A percentile compares a stretch with the other conserved stretches of the same genome.
Evolutionary conservation across 2,329 filamentous ascomycete genomes (phyloP).

Genomic region (Metarhizium album): DNA sequence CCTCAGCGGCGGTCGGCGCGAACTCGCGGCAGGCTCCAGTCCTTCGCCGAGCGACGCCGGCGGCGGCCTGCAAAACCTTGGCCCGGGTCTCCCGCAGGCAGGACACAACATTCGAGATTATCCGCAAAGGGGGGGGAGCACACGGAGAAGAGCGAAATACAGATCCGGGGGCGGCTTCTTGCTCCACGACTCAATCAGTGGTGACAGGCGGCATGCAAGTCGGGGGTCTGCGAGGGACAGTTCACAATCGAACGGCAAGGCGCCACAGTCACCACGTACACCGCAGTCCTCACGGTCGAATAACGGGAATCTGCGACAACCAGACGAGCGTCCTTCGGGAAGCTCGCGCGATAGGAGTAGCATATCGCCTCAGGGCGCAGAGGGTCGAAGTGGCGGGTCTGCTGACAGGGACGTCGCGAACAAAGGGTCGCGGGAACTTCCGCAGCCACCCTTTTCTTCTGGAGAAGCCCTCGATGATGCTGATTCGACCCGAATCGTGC

Average conservation of each 20-base stretch:
- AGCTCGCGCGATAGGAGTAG: background rate
- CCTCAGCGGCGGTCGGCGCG: constrained; percentile 11
- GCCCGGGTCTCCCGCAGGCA: background rate
- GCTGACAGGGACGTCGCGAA: background rate
- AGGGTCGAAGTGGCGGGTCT: background rate
- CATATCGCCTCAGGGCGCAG: background rate
- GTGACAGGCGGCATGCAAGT: constrained; percentile 19
- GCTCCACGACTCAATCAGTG: constrained; percentile 32
- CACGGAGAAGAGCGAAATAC: constrained; percentile 27
- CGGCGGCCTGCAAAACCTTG: constrained; percentile 7
- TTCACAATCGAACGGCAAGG: constrained; percentile 13
- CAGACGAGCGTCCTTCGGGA: background rate
- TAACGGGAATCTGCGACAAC: background rate
- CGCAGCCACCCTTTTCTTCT: background rate
- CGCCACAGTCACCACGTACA: background rate
- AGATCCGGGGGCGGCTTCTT: constrained; percentile 41
- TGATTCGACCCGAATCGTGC: constrained; percentile 83
- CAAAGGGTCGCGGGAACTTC: background rate
- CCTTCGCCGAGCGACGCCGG: constrained; percentile 8
- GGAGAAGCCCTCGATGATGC: constrained; percentile 39
- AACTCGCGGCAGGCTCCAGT: constrained; percentile 9
- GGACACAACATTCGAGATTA: background rate
- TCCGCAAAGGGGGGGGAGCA: constrained; percentile 14
- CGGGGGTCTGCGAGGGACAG: constrained; percentile 18
- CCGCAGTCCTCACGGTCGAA: constrained; percentile 2